Conservation (phyloP, 2,329 filamentous ascomycete species). For the Cercospora sojina region DNA sequence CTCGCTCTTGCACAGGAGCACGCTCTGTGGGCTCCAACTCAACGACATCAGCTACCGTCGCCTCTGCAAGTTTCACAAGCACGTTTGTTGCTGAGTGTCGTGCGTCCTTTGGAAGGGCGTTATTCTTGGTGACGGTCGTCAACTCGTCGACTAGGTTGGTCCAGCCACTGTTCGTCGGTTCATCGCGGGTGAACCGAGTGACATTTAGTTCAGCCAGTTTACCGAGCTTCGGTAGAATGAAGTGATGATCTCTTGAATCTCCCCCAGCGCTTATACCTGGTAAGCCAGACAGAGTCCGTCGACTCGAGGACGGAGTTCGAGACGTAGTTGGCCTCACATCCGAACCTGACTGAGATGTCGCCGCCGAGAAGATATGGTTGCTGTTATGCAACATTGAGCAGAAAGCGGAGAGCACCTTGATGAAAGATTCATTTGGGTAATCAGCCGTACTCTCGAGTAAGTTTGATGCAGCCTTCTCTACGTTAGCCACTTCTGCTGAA, state of each 20-base stretch:
- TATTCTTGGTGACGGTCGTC: conserved; percentile 47
- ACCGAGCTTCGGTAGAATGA: conserved; percentile 51
- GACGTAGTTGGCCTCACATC: conserved; percentile 19
- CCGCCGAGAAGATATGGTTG: conserved; percentile 12
- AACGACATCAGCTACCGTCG: conserved; percentile 53
- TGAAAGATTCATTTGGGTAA: conserved; percentile 80
- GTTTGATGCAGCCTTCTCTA: conserved; percentile 81
- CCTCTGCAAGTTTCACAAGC: conserved; percentile 49
- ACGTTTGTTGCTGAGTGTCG: conserved; percentile 52
- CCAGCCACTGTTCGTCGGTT: conserved; percentile 74
- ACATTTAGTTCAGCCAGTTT: conserved; percentile 48
- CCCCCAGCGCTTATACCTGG: conserved; percentile 44
- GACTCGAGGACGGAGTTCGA: conserved; percentile 32
- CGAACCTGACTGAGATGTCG: conserved; percentile 8
- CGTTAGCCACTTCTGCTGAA: conserved; percentile 76
- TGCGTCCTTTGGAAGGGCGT: conserved; percentile 43
- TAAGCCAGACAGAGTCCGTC: conserved; percentile 44
- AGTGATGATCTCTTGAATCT: conserved; percentile 47
- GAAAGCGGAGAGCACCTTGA: conserved; percentile 72
- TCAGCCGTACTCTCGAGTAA: conserved; percentile 90
- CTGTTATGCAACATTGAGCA: conserved; percentile 62
- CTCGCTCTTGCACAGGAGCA: conserved; percentile 35
- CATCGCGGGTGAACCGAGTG: conserved; percentile 64
- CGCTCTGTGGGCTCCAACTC: conserved; percentile 44
- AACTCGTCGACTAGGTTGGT: conserved; percentile 59